Evolutionary conservation across 2,329 filamentous ascomycete genomes (phyloP).

Genomic region (Alternaria brassicicola): DNA sequence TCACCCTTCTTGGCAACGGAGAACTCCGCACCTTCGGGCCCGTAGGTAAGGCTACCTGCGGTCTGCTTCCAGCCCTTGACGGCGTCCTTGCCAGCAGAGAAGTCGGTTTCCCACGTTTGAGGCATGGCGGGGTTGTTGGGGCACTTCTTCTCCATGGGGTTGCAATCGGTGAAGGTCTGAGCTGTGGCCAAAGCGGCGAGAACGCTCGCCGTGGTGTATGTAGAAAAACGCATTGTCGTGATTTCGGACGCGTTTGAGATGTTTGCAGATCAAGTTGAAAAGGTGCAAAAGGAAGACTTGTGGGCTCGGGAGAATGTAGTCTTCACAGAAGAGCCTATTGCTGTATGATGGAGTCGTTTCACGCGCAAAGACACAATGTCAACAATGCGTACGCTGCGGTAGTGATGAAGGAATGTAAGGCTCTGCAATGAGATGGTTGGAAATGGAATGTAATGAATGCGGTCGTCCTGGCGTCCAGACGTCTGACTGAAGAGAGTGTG

Average conservation of each 20-base stretch:
- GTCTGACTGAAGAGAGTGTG: slow-evolving; percentile 32
- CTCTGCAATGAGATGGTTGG: slow-evolving; percentile 33
- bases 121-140: slow-evolving; percentile 54
- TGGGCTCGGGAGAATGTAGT: slow-evolving; percentile 23
- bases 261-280: not conserved
- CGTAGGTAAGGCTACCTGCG: slow-evolving; percentile 53
- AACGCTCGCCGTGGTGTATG: slow-evolving; percentile 35
- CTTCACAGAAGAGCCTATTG: slow-evolving; percentile 39
- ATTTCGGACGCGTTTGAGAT: slow-evolving; percentile 22
- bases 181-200: slow-evolving; percentile 46
- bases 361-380: slow-evolving; percentile 19
- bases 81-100: slow-evolving; percentile 48
- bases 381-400: slow-evolving; percentile 24
- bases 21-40: slow-evolving; percentile 56
- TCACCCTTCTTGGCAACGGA: slow-evolving; percentile 55
- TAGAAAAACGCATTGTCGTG: slow-evolving; percentile 35
- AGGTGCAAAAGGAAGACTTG: not conserved
- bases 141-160: slow-evolving; percentile 53
- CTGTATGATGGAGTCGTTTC: slow-evolving; percentile 10
- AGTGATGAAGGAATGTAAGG: slow-evolving; percentile 37
- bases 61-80: slow-evolving; percentile 49
- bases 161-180: slow-evolving; percentile 55
- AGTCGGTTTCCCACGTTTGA: slow-evolving; percentile 51
- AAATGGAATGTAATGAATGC: slow-evolving; percentile 29
- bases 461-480: slow-evolving; percentile 42